Percentiles rank a stretch among this genome's conserved stretches.
These are phyloP conservation scores for Hyaloscypha variabilis DNA, from an alignment of 495 filamentous ascomycete genomes.

Conservation along the genomic window DNA sequence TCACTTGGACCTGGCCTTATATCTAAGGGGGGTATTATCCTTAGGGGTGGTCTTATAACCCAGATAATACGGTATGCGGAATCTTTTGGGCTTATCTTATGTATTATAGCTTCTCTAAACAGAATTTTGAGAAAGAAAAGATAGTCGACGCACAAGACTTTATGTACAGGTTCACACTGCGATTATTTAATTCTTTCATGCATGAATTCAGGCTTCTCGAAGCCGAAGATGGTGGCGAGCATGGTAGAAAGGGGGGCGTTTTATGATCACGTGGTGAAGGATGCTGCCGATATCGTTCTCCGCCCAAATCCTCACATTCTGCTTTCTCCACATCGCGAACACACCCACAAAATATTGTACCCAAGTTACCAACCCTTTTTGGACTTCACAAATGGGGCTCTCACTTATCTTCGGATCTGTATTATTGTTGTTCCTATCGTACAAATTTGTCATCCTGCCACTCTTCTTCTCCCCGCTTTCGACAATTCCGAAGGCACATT, in stretches of 20 bases:
- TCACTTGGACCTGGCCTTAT: no score
- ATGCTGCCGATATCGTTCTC: not conserved
- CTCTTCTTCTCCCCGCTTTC: conserved; percentile 64
- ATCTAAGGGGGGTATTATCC: no score
- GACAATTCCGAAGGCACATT: conserved; percentile 67
- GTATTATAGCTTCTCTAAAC: no score
- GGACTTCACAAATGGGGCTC: not conserved
- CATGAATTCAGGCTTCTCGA: no score
- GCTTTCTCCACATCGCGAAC: not conserved
- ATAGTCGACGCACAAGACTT: no score
- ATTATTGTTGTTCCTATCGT: conserved; percentile 34
- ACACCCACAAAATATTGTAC: not conserved
- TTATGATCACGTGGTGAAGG: not conserved
- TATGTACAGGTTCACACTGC: no score
- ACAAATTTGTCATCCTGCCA: conserved; percentile 62
- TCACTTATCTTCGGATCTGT: not conserved
- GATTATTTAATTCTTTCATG: no score
- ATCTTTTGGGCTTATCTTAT: no score
- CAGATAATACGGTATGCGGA: no score
- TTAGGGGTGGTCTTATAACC: no score
- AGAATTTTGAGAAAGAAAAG: no score
- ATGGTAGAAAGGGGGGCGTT: not conserved
- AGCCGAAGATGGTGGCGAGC: no score
- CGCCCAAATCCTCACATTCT: not conserved
- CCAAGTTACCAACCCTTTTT: not conserved